Percentiles rank a stretch among this genome's conserved stretches.
These are phyloP conservation scores for Aspergillus sp. DNA, from an alignment of 2,329 filamentous ascomycete genomes.

Conservation along the genomic window DNA sequence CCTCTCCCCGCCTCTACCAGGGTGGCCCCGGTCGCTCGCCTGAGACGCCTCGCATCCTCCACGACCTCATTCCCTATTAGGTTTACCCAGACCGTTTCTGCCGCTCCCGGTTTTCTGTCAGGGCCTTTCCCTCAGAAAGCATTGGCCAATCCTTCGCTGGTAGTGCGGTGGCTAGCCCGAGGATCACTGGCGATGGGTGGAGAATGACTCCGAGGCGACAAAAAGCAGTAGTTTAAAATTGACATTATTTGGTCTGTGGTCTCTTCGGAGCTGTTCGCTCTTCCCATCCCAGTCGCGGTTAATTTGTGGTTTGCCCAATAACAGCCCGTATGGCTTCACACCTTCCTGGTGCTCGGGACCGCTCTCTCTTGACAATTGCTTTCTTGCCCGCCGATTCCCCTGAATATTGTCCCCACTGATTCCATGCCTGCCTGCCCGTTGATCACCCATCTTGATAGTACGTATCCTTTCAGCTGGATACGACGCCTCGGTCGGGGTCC, in stretches of 20 bases:
- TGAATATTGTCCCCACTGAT: conserved; percentile 6
- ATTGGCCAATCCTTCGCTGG: conserved; percentile 19
- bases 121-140: conserved; percentile 18
- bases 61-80: conserved; percentile 12
- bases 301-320: not conserved
- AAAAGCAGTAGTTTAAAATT: too few relatives aligned
- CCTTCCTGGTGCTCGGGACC: not conserved
- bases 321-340: not conserved
- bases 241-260: too few relatives aligned
- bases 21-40: too few relatives aligned
- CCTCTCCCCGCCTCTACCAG: too few relatives aligned
- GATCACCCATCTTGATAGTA: conserved; percentile 4
- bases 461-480: not conserved
- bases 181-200: conserved; percentile 9
- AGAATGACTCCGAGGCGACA: too few relatives aligned
- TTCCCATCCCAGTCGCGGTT: not conserved
- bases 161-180: conserved; percentile 12
- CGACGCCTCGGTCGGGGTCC: too few relatives aligned
- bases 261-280: conserved; percentile 10
- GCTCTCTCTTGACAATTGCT: conserved; percentile 5
- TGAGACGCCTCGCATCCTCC: not conserved
- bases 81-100: conserved; percentile 23
- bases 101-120: conserved; percentile 25
- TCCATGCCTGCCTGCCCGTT: not conserved
- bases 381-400: not conserved